phyloP scores from a whole-genome alignment of 176 grass and related monocot species.

The Dendrocalamus sinicus region DNA sequence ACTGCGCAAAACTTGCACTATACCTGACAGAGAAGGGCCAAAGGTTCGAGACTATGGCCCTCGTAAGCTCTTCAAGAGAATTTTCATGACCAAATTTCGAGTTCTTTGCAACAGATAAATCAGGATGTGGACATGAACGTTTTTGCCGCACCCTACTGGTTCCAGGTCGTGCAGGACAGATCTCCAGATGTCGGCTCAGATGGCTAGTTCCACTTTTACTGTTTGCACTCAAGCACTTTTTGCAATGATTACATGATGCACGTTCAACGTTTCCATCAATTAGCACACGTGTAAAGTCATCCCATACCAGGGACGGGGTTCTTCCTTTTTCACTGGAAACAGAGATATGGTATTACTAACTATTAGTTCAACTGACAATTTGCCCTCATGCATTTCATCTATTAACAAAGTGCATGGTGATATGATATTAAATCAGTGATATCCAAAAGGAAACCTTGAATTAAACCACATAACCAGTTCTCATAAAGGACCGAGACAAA shows the following conservation, averaged over 20 bases:
- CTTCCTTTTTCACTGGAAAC: too few species aligned
- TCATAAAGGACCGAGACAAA: too few species aligned
- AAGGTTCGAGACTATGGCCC: neutral
- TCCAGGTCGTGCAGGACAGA: neutral
- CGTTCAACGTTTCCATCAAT: neutral
- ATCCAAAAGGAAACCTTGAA: too few species aligned
- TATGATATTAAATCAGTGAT: too few species aligned
- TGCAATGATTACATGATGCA: slow-evolving; percentile 29
- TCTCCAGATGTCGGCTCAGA: slow-evolving; percentile 18
- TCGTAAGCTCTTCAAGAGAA: neutral
- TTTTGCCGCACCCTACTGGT: neutral
- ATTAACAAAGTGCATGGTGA: too few species aligned
- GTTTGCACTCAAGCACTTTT: neutral
- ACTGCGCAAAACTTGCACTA: neutral
- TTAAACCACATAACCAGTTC: too few species aligned
- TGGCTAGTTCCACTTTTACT: slow-evolving; percentile 31
- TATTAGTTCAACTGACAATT: too few species aligned
- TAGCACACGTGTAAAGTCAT: neutral
- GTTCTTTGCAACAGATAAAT: too few species aligned
- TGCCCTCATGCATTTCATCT: too few species aligned
- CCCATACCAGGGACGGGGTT: neutral
- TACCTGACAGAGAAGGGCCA: neutral
- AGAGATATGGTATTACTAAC: too few species aligned
- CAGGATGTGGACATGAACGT: neutral
- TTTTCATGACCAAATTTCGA: too few species aligned